A percentile compares a stretch with the other conserved stretches of the same genome.
phyloP scores from a whole-genome alignment of 805 yeast species.

The Candida fluviatilis region DNA sequence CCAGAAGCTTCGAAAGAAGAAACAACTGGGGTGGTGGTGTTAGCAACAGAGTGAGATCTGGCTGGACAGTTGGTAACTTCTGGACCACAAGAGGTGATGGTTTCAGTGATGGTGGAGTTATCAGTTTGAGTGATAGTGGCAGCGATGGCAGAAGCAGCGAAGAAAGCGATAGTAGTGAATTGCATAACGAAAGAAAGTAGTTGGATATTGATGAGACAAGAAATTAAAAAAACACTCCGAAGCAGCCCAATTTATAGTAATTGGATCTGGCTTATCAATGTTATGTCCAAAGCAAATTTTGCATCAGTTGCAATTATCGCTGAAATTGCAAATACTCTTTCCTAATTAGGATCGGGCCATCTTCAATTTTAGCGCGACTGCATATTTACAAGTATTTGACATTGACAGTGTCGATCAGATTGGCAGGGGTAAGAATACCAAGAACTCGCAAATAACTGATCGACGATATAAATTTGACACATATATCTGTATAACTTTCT shows the following conservation, averaged over 20 bases:
- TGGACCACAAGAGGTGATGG: slow-evolving; percentile 38
- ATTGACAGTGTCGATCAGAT: no score
- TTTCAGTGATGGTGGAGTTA: slow-evolving; percentile 32
- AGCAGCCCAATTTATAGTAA: slow-evolving; percentile 2
- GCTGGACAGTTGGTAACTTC: slow-evolving; percentile 42
- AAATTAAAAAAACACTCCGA: not conserved
- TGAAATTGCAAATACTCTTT: not conserved
- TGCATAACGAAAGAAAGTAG: slow-evolving; percentile 41
- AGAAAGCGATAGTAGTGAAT: slow-evolving; percentile 35
- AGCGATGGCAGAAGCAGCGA: slow-evolving; percentile 30
- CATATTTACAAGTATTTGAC: no score
- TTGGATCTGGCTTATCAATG: not conserved
- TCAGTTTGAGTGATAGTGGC: slow-evolving; percentile 28
- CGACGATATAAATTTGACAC: no score
- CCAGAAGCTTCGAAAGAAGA: slow-evolving; percentile 32
- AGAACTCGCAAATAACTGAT: no score
- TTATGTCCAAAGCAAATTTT: no score
- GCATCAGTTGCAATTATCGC: not conserved
- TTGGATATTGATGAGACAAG: slow-evolving; percentile 15
- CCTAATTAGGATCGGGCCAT: no score
- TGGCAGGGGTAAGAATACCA: no score
- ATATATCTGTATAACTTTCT: no score
- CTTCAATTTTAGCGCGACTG: no score
- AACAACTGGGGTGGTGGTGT: slow-evolving; percentile 16
- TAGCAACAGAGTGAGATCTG: slow-evolving; percentile 15